Conservation (phyloP, 345 rosid species). For the Chamaenerion angustifolium region DNA sequence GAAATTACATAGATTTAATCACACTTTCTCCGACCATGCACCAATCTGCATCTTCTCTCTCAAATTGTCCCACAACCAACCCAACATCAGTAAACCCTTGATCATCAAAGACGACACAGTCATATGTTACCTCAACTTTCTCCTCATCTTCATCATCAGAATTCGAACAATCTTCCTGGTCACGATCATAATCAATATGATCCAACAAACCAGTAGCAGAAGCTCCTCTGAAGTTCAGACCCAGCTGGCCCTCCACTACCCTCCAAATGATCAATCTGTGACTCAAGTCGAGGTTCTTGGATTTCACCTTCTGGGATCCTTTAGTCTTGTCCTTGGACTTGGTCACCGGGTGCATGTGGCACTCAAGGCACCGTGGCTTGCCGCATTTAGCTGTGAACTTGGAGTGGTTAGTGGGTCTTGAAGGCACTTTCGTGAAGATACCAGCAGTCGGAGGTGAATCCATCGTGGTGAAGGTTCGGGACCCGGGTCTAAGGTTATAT, state of each 20-base stretch:
- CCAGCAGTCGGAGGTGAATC: conserved; percentile 30
- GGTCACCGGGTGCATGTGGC: conserved; percentile 28
- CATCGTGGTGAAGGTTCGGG: conserved; percentile 17
- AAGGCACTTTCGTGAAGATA: conserved; percentile 23
- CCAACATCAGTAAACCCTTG: conserved; percentile 22
- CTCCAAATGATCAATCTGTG: conserved; percentile 27
- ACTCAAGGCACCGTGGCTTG: conserved; percentile 23
- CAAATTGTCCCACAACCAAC: conserved; percentile 18
- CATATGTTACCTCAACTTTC: conserved; percentile 1
- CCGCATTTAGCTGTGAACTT: conserved; percentile 53
- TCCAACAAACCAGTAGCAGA: conserved; percentile 43
- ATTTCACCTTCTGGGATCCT: conserved; percentile 39
- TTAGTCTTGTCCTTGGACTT: conserved; percentile 50
- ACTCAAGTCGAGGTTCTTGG: conserved; percentile 22
- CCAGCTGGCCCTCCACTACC: conserved; percentile 18
- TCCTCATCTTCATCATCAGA: background rate
- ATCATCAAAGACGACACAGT: conserved; percentile 5
- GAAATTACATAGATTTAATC: background rate
- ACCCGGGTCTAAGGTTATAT: conserved; percentile 21
- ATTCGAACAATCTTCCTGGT: conserved; percentile 7
- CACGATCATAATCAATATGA: conserved; percentile 14
- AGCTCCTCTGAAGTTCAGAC: conserved; percentile 19
- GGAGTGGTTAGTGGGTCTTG: conserved; percentile 55
- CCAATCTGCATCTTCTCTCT: conserved; percentile 52
- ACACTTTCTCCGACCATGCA: conserved; percentile 2